Conservation (phyloP, 2,329 filamentous ascomycete species). For the Penicillium sclerotigenum region DNA sequence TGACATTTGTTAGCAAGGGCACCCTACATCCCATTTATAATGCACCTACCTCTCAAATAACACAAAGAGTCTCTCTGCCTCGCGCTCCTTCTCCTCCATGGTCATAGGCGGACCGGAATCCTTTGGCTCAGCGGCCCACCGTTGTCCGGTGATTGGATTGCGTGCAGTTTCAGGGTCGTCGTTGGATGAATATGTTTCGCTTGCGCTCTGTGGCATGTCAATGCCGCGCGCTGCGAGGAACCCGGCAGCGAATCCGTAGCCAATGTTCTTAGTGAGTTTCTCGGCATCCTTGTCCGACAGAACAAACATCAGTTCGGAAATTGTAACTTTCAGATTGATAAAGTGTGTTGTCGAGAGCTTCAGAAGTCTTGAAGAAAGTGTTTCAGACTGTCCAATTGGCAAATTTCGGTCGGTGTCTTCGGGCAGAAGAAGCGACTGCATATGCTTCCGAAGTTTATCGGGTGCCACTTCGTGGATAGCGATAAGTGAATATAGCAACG, state of each 20-base stretch:
- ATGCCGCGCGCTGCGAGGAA: conserved; percentile 85
- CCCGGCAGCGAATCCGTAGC: conserved; percentile 89
- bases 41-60: conserved; percentile 71
- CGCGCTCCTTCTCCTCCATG: conserved; percentile 83
- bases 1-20: conserved; percentile 15
- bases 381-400: conserved; percentile 72
- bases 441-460: conserved; percentile 56
- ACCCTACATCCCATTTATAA: no score
- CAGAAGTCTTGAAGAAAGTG: conserved; percentile 72
- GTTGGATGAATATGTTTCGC: conserved; percentile 51
- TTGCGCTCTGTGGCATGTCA: conserved; percentile 65
- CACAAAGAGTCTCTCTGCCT: conserved; percentile 85
- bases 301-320: conserved; percentile 80
- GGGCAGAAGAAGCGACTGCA: conserved; percentile 70
- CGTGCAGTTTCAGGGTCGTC: conserved; percentile 41
- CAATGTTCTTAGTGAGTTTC: conserved; percentile 84
- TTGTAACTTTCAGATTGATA: conserved; percentile 68
- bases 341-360: conserved; percentile 73
- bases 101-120: conserved; percentile 71
- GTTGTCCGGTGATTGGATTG: conserved; percentile 87
- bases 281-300: conserved; percentile 76
- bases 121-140: conserved; percentile 63
- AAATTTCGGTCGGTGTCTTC: conserved; percentile 70
- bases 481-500: conserved; percentile 71
- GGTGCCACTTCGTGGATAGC: conserved; percentile 69